Base-by-base conservation (phyloP, 768 basidiomycete species). In the Xanthoconium purpureum region DNA sequence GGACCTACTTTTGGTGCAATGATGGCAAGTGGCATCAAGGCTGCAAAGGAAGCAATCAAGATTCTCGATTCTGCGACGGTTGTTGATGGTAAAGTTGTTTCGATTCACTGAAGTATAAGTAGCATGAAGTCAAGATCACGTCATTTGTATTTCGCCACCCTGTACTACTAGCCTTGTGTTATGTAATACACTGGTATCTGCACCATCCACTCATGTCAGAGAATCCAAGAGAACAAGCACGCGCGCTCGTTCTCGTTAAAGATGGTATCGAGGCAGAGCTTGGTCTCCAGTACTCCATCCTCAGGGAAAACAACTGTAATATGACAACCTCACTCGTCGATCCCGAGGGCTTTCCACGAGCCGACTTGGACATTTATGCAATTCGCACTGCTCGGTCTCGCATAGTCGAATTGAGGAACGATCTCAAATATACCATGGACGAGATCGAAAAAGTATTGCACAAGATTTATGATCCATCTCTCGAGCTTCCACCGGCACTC, bases 321-420 rank as follows among this genome's bases (percentile, higher is more conserved):
- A 82, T 93, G 77, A 73, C 82, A 28, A 82, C 88, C 0, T 84
- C 91, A 0, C 82, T 98, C 35, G 82, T 97, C 46, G 94, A 97
- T 67, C 59, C 76, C 1, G 90, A 97, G 50, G 96, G 96, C 8
- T 98, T 92, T 71, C 95, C 95, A 1, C 81, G 93, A 14, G 84
- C 83, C 14, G 89, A 96, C 72, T 81, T 98, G 58, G 91, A 95
- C 61, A 78, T 96, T 17, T 91, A 84, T 66, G 85, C 87, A 12
- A 86, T 95, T 18, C 79, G 91, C 24, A 74, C 75, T 47, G 90
- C 92, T 13, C 80, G 93, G 50, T 80, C 86, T 32, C 78, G 88
- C 48, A 83, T 95, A n/a, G 85, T 89, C 50, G 83, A 90, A 67
- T 74, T 94, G 47, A 78, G 85, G 55, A 97, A 94, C 64, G 95